Evolutionary conservation across 2,329 filamentous ascomycete species (phyloP).

Genomic region (Colletotrichum shisoi): DNA sequence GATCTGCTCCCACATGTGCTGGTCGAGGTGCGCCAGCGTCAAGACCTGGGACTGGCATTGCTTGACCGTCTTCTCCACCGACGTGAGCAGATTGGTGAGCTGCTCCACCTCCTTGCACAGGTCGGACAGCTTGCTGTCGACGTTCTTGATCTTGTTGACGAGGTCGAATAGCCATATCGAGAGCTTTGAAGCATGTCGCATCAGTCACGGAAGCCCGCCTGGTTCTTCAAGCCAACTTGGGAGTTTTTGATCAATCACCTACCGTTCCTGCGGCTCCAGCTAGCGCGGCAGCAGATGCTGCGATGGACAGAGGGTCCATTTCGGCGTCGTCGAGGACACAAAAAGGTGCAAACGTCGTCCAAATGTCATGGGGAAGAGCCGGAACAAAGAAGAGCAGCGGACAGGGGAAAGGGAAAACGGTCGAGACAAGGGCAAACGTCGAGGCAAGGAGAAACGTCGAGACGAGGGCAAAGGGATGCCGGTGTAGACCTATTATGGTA

Average conservation of each 20-base stretch:
- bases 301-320: conserved; percentile 19
- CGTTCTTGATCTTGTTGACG: conserved; percentile 14
- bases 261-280: background rate
- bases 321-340: background rate
- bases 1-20: conserved; percentile 30
- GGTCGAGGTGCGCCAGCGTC: conserved; percentile 15
- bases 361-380: background rate
- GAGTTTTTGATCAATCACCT: background rate
- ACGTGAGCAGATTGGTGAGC: conserved; percentile 4
- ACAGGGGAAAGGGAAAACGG: background rate
- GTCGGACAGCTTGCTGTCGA: conserved; percentile 20
- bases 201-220: background rate
- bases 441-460: too few species aligned
- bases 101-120: conserved; percentile 15
- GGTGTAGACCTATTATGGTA: background rate
- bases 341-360: background rate
- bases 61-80: conserved; percentile 28
- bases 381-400: background rate
- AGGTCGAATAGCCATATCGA: conserved; percentile 15
- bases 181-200: background rate
- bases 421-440: background rate
- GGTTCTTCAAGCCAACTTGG: background rate
- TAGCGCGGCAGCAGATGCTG: conserved; percentile 15
- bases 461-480: background rate
- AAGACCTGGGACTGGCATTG: conserved; percentile 6